These are phyloP conservation scores for Saccharomycopsis phalli DNA, from an alignment of 1,139 yeast genomes.

Conservation along the genomic window DNA sequence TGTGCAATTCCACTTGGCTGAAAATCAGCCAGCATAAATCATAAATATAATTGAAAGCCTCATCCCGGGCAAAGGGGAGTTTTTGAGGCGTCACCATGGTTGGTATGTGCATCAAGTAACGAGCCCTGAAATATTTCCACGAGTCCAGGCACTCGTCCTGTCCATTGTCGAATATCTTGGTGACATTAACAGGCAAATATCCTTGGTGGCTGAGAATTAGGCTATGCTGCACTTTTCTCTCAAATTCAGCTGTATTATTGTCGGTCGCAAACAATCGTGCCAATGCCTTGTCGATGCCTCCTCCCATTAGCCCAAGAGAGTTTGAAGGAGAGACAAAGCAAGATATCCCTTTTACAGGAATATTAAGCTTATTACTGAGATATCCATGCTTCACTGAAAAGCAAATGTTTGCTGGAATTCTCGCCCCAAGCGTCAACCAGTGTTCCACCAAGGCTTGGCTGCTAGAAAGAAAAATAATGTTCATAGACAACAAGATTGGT, in stretches of 20 bases:
- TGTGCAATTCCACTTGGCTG: constrained; percentile 24
- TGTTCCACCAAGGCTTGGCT: no score
- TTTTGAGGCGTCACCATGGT: constrained; percentile 39
- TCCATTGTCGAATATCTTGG: constrained; percentile 27
- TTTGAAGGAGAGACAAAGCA: constrained; percentile 46
- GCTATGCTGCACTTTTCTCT: background rate
- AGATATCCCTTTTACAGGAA: no score
- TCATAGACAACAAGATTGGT: no score
- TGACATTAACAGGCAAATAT: constrained; percentile 29
- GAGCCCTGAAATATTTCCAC: no score
- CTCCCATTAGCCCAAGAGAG: constrained; percentile 41
- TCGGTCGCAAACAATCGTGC: constrained; percentile 30
- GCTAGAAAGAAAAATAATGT: no score
- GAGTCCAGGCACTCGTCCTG: no score
- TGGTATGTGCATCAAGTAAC: constrained; percentile 37
- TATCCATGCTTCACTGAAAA: no score
- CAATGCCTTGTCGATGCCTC: constrained; percentile 42
- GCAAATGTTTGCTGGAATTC: no score
- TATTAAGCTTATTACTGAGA: no score
- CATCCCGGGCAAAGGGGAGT: constrained; percentile 21
- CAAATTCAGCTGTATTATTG: constrained; percentile 24
- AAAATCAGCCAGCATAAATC: constrained; percentile 40
- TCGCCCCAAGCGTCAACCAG: no score
- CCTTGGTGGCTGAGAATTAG: constrained; percentile 25
- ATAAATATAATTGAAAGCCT: constrained; percentile 30